Conservation (phyloP, 2,329 filamentous ascomycete genomes). For the Purpureocillium lavendulum region DNA sequence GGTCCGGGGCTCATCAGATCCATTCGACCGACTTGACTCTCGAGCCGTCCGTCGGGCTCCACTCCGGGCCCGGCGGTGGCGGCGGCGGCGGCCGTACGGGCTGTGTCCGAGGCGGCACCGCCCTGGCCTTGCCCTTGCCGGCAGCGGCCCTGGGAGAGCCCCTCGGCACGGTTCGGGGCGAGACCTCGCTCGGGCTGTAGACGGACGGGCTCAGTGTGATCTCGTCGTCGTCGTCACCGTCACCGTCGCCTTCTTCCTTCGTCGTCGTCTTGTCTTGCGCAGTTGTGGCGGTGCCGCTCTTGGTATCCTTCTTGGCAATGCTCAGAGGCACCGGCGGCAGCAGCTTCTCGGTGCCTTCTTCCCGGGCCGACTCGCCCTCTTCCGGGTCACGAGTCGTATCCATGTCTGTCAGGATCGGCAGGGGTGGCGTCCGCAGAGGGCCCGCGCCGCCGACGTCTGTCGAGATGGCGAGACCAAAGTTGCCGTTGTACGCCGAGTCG, state of each 20-base stretch:
- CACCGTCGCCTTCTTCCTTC: constrained; percentile 8
- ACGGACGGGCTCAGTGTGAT: constrained; percentile 42
- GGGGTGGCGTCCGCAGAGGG: no score
- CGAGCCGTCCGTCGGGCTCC: not conserved
- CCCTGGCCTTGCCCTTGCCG: not conserved
- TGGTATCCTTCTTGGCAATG: not conserved
- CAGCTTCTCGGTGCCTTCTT: constrained; percentile 1
- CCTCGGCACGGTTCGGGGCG: no score
- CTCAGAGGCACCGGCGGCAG: constrained; percentile 27
- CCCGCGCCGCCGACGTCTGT: not conserved
- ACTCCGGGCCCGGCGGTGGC: not conserved
- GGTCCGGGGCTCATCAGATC: constrained; percentile 6
- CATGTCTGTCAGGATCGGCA: no score
- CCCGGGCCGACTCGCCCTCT: no score
- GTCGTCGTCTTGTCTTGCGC: not conserved
- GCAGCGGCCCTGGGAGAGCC: constrained; percentile 6
- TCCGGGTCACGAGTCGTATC: no score
- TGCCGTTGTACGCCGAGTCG: not conserved
- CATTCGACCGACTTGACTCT: constrained; percentile 8
- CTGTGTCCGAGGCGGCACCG: not conserved
- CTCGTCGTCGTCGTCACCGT: constrained; percentile 13
- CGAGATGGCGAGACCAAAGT: constrained; percentile 1
- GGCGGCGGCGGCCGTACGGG: not conserved
- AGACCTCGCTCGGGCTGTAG: constrained; percentile 30
- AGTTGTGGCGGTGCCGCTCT: not conserved